Base-by-base conservation (phyloP, 169 alveolate genomes). In the Plasmodium fragile region DNA sequence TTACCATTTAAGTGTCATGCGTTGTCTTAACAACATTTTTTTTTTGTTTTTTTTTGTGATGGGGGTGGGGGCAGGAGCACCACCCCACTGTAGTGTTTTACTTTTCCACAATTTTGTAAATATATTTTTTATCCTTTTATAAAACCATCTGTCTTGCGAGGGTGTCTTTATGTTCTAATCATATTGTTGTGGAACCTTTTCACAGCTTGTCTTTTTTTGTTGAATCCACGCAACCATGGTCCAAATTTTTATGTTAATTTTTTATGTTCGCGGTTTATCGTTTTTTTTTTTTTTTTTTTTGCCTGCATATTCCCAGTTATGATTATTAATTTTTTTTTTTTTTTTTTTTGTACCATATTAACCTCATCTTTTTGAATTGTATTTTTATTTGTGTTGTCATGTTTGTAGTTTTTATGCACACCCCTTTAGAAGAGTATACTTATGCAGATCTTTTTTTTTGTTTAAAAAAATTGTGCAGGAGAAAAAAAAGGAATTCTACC, bases 1-100 rank as follows among this genome's bases (percentile, higher is more conserved):
- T 49, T 18, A 39, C 85, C 85, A 75, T 85, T 85, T 85, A 52
- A 85, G 79, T 52, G 5, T 75, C 28, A 85, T 85, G 80, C 84
- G 77, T 34, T 72, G 34, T 45, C 77, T 25, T 82, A 73, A 25
- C 39, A 7, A 28, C 55, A 7, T 53, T 81, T 52, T 53, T 81
- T 34, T 81, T 28, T 81, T 77, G 18, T 75, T 43, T 43, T 43
- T 41, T 43, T 7, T 43, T 43, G 2, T 43, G 0, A 16, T 4
- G 13, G 53, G 55, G 53, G 43, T 0, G n/a, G 32, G 75, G 75
- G 75, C 41, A 28, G 3, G 75, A 8, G 41, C 36, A 3, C n/a
- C 75, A 65, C n/a, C 13, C 36, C 59, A 49, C 36, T 65, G 75
- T 65, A 65, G n/a, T 5, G 30, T 65, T 28, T 28, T 65, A 25